phyloP scores from a whole-genome alignment of 352 stramenopile species.

The Paralagenidium karlingii region DNA sequence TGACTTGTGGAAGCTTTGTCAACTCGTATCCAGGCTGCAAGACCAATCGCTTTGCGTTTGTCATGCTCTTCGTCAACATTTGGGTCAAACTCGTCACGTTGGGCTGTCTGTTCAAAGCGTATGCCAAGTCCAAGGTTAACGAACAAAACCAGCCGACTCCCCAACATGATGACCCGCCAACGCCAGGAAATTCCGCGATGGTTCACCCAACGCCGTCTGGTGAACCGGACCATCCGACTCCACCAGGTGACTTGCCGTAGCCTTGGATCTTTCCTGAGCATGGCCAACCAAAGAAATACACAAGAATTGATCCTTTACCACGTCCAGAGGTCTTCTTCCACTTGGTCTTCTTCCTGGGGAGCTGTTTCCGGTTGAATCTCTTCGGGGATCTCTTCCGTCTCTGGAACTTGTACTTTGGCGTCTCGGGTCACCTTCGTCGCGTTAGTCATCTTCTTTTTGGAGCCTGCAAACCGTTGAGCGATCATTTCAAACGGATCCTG shows the following conservation, averaged over 20 bases:
- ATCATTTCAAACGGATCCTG: slow-evolving; percentile 24
- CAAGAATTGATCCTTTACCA: slow-evolving; percentile 15
- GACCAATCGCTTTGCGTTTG: slow-evolving; percentile 59
- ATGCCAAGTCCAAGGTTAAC: slow-evolving; percentile 3
- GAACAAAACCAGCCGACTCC: no score
- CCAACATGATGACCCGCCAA: no score
- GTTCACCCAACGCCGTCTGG: no score
- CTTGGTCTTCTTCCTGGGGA: slow-evolving; percentile 18
- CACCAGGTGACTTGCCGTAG: no score
- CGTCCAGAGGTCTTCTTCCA: slow-evolving; percentile 19
- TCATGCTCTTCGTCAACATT: slow-evolving; percentile 44
- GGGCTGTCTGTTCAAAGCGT: slow-evolving; percentile 16
- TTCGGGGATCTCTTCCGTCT: slow-evolving; percentile 19
- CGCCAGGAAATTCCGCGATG: no score
- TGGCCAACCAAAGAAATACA: no score
- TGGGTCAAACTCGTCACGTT: slow-evolving; percentile 32
- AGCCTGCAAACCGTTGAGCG: neutral
- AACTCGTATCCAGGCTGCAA: slow-evolving; percentile 53
- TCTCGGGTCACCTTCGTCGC: neutral
- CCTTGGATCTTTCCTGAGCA: slow-evolving; percentile 2
- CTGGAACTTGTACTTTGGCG: no score
- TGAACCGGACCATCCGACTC: no score
- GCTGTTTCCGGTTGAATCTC: slow-evolving; percentile 9
- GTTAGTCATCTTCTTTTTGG: neutral
- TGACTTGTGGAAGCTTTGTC: slow-evolving; percentile 42